A percentile compares a stretch with the other conserved stretches of the same genome.
phyloP scores from a whole-genome alignment of 768 basidiomycete genomes.

The Gloeophyllum trabeum region DNA sequence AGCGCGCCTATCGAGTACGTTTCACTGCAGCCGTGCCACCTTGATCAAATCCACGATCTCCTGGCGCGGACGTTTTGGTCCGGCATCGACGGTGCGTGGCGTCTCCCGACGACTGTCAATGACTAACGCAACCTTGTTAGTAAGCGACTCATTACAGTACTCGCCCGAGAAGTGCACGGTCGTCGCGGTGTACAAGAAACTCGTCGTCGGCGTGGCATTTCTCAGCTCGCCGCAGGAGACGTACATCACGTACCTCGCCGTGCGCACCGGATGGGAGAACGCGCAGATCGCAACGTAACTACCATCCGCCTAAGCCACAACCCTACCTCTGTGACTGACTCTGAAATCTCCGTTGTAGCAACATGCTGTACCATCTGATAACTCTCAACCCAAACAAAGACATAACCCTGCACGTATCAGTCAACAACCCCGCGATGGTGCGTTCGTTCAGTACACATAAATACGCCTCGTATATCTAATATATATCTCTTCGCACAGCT shows the following conservation, averaged over 20 bases:
- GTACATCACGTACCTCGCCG: constrained; percentile 76
- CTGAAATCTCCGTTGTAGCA: constrained; percentile 25
- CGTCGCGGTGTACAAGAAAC: constrained; percentile 56
- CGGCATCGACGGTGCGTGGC: constrained; percentile 54
- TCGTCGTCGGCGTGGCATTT: constrained; percentile 68
- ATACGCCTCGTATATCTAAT: background rate
- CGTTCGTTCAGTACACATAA: constrained; percentile 3
- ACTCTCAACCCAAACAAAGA: constrained; percentile 62
- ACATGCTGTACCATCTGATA: constrained; percentile 72
- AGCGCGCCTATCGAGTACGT: constrained; percentile 52
- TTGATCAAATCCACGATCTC: constrained; percentile 64
- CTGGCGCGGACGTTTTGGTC: constrained; percentile 63
- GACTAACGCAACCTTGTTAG: constrained; percentile 22
- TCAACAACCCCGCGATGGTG: constrained; percentile 74
- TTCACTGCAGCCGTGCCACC: constrained; percentile 44
- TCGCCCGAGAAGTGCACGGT: constrained; percentile 65
- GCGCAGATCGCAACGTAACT: constrained; percentile 64
- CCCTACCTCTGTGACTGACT: background rate
- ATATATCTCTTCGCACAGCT: constrained; percentile 28
- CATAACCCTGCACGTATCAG: constrained; percentile 75
- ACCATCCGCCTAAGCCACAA: background rate
- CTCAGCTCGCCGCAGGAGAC: constrained; percentile 71
- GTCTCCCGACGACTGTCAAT: background rate
- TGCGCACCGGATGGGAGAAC: constrained; percentile 74
- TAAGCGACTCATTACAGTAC: constrained; percentile 58